Percentiles rank a stretch among this genome's conserved stretches.
phyloP scores from a whole-genome alignment of 2,329 filamentous ascomycete species.

The Orbilia javanica region DNA sequence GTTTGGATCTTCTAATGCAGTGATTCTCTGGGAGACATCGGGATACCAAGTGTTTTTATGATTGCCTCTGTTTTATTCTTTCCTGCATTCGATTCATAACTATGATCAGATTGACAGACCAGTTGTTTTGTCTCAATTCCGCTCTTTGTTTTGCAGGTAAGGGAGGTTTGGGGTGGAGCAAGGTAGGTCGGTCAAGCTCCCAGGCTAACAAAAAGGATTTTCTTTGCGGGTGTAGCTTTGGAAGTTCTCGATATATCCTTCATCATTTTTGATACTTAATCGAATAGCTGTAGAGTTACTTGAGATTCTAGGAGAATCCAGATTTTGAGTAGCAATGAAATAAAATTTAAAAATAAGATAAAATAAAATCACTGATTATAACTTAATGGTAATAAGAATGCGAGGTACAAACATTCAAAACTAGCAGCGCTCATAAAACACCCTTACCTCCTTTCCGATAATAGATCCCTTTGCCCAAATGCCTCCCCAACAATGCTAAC shows the following conservation, averaged over 20 bases:
- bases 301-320: background rate
- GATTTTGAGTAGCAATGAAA: background rate
- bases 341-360: background rate
- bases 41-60: slow-evolving; percentile 1
- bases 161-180: background rate
- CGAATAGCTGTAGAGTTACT: background rate
- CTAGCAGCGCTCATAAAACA: background rate
- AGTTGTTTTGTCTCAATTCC: background rate
- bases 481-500: slow-evolving; percentile 61
- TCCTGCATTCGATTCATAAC: slow-evolving; percentile 18
- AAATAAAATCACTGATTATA: slow-evolving; percentile 1
- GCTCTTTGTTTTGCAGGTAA: background rate
- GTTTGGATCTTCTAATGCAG: slow-evolving; percentile 46
- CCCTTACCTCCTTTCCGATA: slow-evolving; percentile 54
- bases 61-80: background rate
- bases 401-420: background rate
- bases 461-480: slow-evolving; percentile 61
- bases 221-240: slow-evolving; percentile 8
- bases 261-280: background rate
- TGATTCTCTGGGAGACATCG: background rate
- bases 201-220: slow-evolving; percentile 2
- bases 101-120: slow-evolving; percentile 14
- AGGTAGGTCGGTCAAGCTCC: slow-evolving; percentile 1
- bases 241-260: slow-evolving; percentile 6
- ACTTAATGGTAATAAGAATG: background rate